Evolutionary conservation across 129 eudicot species (phyloP), one percentile per base, ranked within the genome.

Genomic region (Deinandra increscens): DNA sequence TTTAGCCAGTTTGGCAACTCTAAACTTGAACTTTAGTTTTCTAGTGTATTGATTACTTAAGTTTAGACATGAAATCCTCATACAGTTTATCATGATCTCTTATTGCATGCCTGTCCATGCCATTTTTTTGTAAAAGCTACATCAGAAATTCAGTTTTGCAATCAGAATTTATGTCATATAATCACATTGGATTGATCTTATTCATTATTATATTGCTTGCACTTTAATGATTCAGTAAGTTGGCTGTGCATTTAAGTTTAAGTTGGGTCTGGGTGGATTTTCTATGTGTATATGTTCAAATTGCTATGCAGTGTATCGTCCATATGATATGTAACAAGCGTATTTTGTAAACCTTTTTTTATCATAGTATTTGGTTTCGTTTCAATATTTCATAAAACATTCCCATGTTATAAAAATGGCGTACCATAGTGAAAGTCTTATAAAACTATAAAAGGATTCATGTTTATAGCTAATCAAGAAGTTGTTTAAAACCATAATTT

Each of bases 1-100:
- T 85, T 93, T 61, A 93, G 99, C 61, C 97, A 89, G 72, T 69
- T 88, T 36, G 97, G 97, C 36, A 73, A 75, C 76, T 80, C 95
- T 26, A 92, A 81, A 75, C 68, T 79, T 58, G 97, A 91, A 69
- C 97, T 91, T 51, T 89, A 76, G 70, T 34, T 79, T 3, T 45
- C 38, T 51, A 64, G 61, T 43, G 33, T 33, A 13, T 20, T 5
- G 38, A 29, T 49, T 62, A 38, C 29, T 2, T 37, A 48, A 38
- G 34, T 34, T 70, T 56, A 26, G 69, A 22, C 29, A 15, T 43
- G 61, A 56, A 56, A 19, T 71, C 8, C 36, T 39, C 36, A 53
- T 37, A 61, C 63, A 46, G 38, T 5, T 56, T 7, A 23, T 56
- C 65, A 7, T 60, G 23, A 60, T 7, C 65, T 33, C 65, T 15